Base-by-base conservation (phyloP, 2,329 filamentous ascomycete species). In the Ascochyta viciae-villosae region DNA sequence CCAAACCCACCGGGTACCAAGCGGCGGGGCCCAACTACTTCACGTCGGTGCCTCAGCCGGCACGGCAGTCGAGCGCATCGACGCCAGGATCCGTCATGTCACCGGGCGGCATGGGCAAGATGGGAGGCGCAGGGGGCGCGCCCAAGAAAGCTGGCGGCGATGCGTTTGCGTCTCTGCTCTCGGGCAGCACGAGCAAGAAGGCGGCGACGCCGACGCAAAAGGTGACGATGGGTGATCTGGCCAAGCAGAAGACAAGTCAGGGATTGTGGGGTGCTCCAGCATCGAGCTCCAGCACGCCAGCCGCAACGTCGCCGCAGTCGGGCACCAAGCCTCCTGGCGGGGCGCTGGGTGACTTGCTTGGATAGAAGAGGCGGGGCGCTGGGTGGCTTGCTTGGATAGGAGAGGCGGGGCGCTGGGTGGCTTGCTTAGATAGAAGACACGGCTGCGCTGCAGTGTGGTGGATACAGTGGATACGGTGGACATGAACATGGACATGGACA, bases 171-270 rank as follows among this genome's bases (percentile, higher is more conserved):
- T 90, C 88, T 19, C 82, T 99, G 31, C 96, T 96, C 86, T 88
- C 88, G 26, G 91, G 87, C 61, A 84, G 84, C 10, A 87, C 88
- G 42, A 84, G 92, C 62, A 92, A 92, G 81, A 96, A 95, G 79
- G 78, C 83, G 1, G 82, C 78, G 57, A 84, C 87, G 2, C 81
- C 83, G 12, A 81, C 80, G 9, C 80, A 83, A 50, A 83, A 87
- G 55, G 88, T 92, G 47, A 93, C 93, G 51, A 85, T 99, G 78
- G 93, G 92, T 27, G 93, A 96, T 75, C 86, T 99, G 76, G 94
- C 93, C n/a, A 97, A 97, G 82, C 92, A 97, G 78, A 97, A 98
- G 83, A 95, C 92, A 55, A 92, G 88, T 67, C 92, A 93, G 15
- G 92, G 93, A 7, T 91, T 99, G 61, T 99, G 96, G 92, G 95